phyloP scores from a whole-genome alignment of 2,329 filamentous ascomycete genomes.

The Amauroascus verrucosus region DNA sequence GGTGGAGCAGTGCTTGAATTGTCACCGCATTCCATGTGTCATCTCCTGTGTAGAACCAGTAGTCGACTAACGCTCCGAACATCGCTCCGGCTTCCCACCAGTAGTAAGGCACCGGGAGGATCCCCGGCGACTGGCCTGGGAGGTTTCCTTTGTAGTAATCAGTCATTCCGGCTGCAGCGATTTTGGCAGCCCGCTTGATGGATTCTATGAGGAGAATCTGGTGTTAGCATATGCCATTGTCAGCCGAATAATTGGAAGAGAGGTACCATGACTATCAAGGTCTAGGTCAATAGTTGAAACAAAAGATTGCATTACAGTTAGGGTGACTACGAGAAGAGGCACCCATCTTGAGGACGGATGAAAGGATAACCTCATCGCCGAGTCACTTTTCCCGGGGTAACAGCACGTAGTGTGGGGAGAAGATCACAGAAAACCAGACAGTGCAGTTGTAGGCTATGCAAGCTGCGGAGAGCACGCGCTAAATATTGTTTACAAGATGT shows the following conservation, averaged over 20 bases:
- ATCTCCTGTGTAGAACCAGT: slow-evolving; percentile 76
- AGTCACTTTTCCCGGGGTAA: not conserved
- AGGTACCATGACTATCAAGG: slow-evolving; percentile 14
- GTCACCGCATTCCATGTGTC: slow-evolving; percentile 58
- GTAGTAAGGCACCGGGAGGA: slow-evolving; percentile 28
- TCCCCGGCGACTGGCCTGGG: slow-evolving; percentile 24
- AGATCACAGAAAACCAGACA: not conserved
- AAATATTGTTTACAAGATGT: not conserved
- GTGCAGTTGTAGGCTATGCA: not conserved
- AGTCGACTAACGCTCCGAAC: slow-evolving; percentile 56
- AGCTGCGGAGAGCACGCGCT: not conserved
- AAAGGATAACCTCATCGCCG: slow-evolving; percentile 8
- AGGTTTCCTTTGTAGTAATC: slow-evolving; percentile 28
- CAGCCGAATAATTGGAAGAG: not conserved
- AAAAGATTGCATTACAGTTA: not conserved
- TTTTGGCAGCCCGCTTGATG: slow-evolving; percentile 26
- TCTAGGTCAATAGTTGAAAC: slow-evolving; percentile 13
- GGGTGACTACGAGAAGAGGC: not conserved
- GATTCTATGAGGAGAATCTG: slow-evolving; percentile 20
- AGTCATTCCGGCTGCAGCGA: slow-evolving; percentile 26
- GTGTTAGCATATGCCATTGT: not conserved
- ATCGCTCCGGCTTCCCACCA: slow-evolving; percentile 33
- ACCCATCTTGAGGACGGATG: slow-evolving; percentile 3
- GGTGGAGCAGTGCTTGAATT: slow-evolving; percentile 53
- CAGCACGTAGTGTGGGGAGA: not conserved